Conservation (phyloP, 768 basidiomycete species). For the Cubamyces lactineus region DNA sequence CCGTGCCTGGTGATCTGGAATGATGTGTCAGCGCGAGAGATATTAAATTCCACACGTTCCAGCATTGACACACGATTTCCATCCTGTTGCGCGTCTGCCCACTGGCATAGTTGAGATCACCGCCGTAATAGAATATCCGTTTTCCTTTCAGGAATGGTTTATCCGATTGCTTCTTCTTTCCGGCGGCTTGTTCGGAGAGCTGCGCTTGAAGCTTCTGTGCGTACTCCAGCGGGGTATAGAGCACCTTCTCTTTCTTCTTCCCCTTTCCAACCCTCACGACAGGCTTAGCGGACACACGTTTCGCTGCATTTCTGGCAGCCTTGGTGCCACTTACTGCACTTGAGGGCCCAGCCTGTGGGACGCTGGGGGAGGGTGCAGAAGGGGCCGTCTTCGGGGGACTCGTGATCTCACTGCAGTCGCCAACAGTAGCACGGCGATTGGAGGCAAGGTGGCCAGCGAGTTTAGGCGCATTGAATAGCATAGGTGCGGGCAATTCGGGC, state of each 20-base stretch:
- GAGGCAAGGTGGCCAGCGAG: background rate
- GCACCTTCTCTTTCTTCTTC: slow-evolving; percentile 37
- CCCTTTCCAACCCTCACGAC: slow-evolving; percentile 41
- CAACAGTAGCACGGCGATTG: slow-evolving; percentile 8
- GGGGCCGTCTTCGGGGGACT: slow-evolving; percentile 8
- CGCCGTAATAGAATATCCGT: slow-evolving; percentile 60
- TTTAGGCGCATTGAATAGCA: too few relatives aligned
- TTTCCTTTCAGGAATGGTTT: slow-evolving; percentile 52
- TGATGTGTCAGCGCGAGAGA: background rate
- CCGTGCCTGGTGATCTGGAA: slow-evolving; percentile 65
- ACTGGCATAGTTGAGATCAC: slow-evolving; percentile 57
- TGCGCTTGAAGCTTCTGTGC: slow-evolving; percentile 50
- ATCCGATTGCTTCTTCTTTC: slow-evolving; percentile 2
- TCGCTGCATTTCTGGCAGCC: background rate
- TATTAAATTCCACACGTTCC: background rate
- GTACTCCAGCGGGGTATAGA: slow-evolving; percentile 54
- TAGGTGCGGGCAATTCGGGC: background rate
- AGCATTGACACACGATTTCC: slow-evolving; percentile 55
- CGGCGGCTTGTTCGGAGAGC: slow-evolving; percentile 24
- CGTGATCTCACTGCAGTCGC: slow-evolving; percentile 15
- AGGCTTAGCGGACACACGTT: slow-evolving; percentile 1
- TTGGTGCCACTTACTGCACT: background rate
- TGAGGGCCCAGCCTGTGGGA: background rate
- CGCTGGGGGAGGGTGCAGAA: background rate
- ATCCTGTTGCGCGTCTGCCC: slow-evolving; percentile 57